Percentiles rank a stretch among this genome's conserved stretches.
Evolutionary conservation across 2,329 filamentous ascomycete species (phyloP).

Genomic region (Calonectria honghensis): DNA sequence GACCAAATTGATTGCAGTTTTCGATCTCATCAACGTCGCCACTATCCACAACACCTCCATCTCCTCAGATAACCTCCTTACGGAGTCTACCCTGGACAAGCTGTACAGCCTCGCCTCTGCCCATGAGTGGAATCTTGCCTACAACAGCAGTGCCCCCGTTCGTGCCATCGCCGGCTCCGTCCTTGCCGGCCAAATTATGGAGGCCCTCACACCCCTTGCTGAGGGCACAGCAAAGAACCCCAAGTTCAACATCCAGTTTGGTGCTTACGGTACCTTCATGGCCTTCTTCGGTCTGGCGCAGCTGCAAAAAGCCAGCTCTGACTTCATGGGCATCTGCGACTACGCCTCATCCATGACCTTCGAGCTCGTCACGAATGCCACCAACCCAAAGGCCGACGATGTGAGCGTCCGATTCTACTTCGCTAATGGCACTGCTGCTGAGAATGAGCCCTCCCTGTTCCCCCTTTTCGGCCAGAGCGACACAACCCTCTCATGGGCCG

Average conservation of each 20-base stretch:
- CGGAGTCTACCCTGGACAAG: constrained; percentile 74
- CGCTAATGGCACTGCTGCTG: constrained; percentile 73
- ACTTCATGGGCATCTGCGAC: constrained; percentile 87
- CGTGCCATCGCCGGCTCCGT: constrained; percentile 76
- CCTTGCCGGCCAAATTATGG: constrained; percentile 73
- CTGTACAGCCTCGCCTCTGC: constrained; percentile 84
- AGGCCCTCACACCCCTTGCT: constrained; percentile 72
- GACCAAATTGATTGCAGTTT: constrained; percentile 63
- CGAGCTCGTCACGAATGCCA: constrained; percentile 79
- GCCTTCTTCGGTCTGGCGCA: constrained; percentile 77
- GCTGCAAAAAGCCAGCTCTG: constrained; percentile 68
- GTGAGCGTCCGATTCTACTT: constrained; percentile 78
- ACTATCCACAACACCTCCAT: constrained; percentile 78
- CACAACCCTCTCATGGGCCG: constrained; percentile 78
- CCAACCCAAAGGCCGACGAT: constrained; percentile 66
- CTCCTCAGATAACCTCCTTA: constrained; percentile 75
- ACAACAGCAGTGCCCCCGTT: constrained; percentile 82
- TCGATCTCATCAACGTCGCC: constrained; percentile 76
- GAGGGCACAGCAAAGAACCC: constrained; percentile 60
- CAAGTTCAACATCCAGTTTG: constrained; percentile 73
- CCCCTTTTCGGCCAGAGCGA: constrained; percentile 77
- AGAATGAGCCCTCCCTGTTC: constrained; percentile 71
- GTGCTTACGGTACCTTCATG: constrained; percentile 77
- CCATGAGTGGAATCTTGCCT: constrained; percentile 89
- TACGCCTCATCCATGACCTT: constrained; percentile 90